Conservation (phyloP, 2,329 filamentous ascomycete species). For the Stagonosporopsis vannaccii region DNA sequence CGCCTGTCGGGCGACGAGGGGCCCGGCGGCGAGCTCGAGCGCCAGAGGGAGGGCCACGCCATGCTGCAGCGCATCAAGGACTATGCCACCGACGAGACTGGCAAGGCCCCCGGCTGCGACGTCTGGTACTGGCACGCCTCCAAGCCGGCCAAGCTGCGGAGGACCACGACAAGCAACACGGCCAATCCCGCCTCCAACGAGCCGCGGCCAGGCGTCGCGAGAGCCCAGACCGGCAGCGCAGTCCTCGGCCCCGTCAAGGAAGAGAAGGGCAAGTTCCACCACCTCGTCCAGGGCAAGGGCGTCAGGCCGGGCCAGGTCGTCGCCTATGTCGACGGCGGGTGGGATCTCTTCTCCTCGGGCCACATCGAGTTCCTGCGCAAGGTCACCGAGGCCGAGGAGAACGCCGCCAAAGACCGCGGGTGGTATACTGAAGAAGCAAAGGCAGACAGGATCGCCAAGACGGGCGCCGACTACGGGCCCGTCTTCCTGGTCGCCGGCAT, state of each 20-base stretch:
- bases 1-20: slow-evolving; percentile 76
- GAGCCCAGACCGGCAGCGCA: slow-evolving; percentile 51
- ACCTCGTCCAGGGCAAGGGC: slow-evolving; percentile 73
- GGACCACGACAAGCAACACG: slow-evolving; percentile 41
- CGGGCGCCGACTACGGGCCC: slow-evolving; percentile 77
- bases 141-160: slow-evolving; percentile 48
- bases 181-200: slow-evolving; percentile 17
- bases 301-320: slow-evolving; percentile 81
- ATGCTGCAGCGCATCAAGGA: slow-evolving; percentile 81
- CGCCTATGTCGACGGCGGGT: slow-evolving; percentile 95
- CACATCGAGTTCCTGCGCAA: slow-evolving; percentile 92
- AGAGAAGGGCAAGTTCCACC: slow-evolving; percentile 70
- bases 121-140: slow-evolving; percentile 83
- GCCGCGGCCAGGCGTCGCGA: slow-evolving; percentile 28
- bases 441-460: slow-evolving; percentile 67
- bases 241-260: slow-evolving; percentile 51
- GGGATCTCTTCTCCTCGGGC: slow-evolving; percentile 94
- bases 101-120: slow-evolving; percentile 77
- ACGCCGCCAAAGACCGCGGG: slow-evolving; percentile 69
- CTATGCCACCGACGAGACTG: slow-evolving; percentile 88
- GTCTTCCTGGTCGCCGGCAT: slow-evolving; percentile 92
- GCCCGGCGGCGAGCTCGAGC: slow-evolving; percentile 72
- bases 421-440: slow-evolving; percentile 76
- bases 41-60: slow-evolving; percentile 66
- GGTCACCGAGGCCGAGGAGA: slow-evolving; percentile 77